A percentile compares a stretch with the other conserved stretches of the same genome.
Conservation (phyloP, 2,329 filamentous ascomycete species). For the Colletotrichum cuscutae region DNA sequence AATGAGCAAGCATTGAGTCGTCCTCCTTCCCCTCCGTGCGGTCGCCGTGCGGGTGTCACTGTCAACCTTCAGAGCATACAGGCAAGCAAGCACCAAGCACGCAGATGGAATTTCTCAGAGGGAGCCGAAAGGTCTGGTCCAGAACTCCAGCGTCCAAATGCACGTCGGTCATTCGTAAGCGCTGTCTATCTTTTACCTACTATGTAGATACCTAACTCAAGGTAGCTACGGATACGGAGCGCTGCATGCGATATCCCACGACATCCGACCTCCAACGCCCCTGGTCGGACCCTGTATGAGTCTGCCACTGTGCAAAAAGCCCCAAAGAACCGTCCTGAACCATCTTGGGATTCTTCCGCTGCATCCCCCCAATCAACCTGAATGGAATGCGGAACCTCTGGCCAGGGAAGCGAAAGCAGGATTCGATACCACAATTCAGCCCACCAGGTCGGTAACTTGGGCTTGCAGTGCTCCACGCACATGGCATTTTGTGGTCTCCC, state of each 20-base stretch:
- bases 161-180: background rate
- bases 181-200: background rate
- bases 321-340: background rate
- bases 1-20: background rate
- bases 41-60: background rate
- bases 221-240: background rate
- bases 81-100: background rate
- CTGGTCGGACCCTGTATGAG: background rate
- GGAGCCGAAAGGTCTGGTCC: background rate
- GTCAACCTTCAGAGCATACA: background rate
- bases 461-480: background rate
- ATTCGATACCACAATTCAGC: background rate
- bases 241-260: background rate
- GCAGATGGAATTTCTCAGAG: background rate
- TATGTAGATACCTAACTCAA: no score
- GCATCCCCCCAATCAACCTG: background rate
- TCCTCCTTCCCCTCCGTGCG: background rate
- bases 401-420: background rate
- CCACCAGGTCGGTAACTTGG: background rate
- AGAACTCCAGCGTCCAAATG: background rate
- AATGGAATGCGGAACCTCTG: background rate
- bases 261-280: background rate
- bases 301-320: background rate
- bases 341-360: background rate
- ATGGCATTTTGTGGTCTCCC: background rate